Evolutionary conservation across 2,329 filamentous ascomycete genomes (phyloP), one percentile per base, ranked within the genome.

Genomic region (Xylariaceae sp.): DNA sequence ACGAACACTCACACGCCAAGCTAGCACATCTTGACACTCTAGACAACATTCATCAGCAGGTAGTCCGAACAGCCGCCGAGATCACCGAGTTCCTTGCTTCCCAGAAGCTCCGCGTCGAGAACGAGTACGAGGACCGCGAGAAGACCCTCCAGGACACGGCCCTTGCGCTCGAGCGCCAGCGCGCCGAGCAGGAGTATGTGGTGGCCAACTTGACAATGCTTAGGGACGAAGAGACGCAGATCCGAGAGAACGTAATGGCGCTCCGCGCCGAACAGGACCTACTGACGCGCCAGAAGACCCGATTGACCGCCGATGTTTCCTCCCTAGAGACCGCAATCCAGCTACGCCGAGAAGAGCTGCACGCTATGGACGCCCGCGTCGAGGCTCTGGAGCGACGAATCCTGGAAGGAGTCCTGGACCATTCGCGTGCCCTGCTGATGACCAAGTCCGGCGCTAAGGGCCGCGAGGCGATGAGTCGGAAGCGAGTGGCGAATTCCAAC

Each of bases 331-430:
- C 91, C 7, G 93, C 94, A 0, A 82, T 97, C 35, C 85, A 88
- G 15, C 87, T 97, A 58, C 88, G 94, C 57, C 88, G 90, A 50
- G 93, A 97, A 67, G 94, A 97, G 75, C 84, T 99, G 60, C 86
- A 90, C 51, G 82, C 89, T 30, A 97, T 99, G 89, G 93, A 97
- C 72, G 79, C 83, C 9, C 89, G 93, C 63, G 94, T 93, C 2
- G 92, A 97, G 72, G 84, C 86, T 2, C 80, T 99, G 23, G 94
- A 99, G 76, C 89, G 92, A 55, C 87, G 94, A 30, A 96, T 99
- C 66, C 78, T 99, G 37, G 93, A 97, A 66, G 92, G 93, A 30
- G 90, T 97, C 63, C 95, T 99, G 77, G 92, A 97, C 68, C 93
- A 97, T 72, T 97, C 93, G 17, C 88, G 93, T 5, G 87, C 93